Evolutionary conservation across 2,329 filamentous ascomycete genomes (phyloP), one percentile per base, ranked within the genome.

Genomic region (Phialophora macrospora): DNA sequence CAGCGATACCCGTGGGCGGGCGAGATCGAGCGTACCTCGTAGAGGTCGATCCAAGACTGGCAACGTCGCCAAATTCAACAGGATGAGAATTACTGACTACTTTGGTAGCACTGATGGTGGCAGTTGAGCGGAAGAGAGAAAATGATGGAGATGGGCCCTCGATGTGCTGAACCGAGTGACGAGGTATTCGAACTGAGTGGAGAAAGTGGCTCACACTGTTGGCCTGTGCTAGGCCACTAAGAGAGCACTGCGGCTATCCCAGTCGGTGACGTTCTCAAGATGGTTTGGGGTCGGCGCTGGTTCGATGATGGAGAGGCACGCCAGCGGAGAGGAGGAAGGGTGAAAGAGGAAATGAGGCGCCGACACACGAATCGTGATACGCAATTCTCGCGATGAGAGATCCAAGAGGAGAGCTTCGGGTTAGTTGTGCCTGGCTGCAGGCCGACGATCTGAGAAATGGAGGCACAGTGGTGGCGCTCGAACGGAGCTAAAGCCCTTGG

Each of bases 161-260:
- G 20, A 48, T 44, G 28, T 49, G 30, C 24, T 59, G 56, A 59
- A 59, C 38, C 56, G 38, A 28, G 48, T 28, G 48, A 51, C 48
- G 48, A 44, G 56, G 56, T 59, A 46, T 59, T 59, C 56, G 56
- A 26, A 51, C 48, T 6, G 24, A 49, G 56, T 59, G 56, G 56
- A 59, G 56, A 46, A 59, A 59, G 56, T 59, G 56, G 56, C 56
- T 59, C 56, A 46, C 12, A 26, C 8, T 48, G 38, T 24, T 48
- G 56, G 56, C 30, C 56, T 41, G 56, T 59, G 56, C 56, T 32
- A 46, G 28, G 46, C 56, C 46, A 59, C 41, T 59, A 59, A 59
- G 30, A 59, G 26, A 46, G 56, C 30, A 20, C 56, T 34, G 41
- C 41, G 41, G 26, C 46, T 48, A 59, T 20, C 56, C 41, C 34